These are phyloP conservation scores for Skeletonema tropicum DNA, from an alignment of 108 stramenopile genomes.

Conservation along the genomic window DNA sequence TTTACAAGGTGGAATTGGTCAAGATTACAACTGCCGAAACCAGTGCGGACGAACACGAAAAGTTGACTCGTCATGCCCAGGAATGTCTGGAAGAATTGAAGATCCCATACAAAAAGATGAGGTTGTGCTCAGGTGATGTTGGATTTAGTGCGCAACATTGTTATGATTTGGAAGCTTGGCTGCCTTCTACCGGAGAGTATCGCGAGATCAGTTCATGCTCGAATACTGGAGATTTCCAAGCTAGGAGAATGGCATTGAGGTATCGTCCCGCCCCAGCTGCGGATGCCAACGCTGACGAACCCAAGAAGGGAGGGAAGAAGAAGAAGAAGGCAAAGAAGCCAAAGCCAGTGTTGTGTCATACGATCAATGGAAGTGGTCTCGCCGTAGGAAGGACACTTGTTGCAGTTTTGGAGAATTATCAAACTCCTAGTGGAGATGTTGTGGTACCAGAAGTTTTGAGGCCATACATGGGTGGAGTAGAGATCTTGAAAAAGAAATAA, in stretches of 20 bases:
- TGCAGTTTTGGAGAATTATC: constrained; percentile 98
- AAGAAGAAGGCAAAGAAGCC: constrained; percentile 77
- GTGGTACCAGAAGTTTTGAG: constrained; percentile 88
- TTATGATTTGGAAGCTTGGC: constrained; percentile 98
- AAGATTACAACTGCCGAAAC: constrained; percentile 88
- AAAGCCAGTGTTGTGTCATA: constrained; percentile 90
- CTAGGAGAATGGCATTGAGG: constrained; percentile 92
- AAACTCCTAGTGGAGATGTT: constrained; percentile 90
- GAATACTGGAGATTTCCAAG: constrained; percentile 97
- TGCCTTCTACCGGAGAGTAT: constrained; percentile 91
- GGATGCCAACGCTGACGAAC: constrained; percentile 21
- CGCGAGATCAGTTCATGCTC: constrained; percentile 96
- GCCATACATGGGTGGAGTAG: constrained; percentile 91
- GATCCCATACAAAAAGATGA: constrained; percentile 92
- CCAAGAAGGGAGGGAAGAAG: constrained; percentile 56
- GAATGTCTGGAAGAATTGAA: constrained; percentile 83
- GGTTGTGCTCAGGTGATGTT: constrained; percentile 95
- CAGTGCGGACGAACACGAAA: constrained; percentile 87
- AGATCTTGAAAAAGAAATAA: constrained; percentile 61
- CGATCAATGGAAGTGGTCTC: constrained; percentile 97
- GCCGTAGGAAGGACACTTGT: constrained; percentile 97
- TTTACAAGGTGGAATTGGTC: constrained; percentile 98
- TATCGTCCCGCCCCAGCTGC: constrained; percentile 72
- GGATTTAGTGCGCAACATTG: constrained; percentile 94
- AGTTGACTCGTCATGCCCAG: constrained; percentile 87